phyloP scores from a whole-genome alignment of 2,329 filamentous ascomycete species.

The Aspergillus clavatus region DNA sequence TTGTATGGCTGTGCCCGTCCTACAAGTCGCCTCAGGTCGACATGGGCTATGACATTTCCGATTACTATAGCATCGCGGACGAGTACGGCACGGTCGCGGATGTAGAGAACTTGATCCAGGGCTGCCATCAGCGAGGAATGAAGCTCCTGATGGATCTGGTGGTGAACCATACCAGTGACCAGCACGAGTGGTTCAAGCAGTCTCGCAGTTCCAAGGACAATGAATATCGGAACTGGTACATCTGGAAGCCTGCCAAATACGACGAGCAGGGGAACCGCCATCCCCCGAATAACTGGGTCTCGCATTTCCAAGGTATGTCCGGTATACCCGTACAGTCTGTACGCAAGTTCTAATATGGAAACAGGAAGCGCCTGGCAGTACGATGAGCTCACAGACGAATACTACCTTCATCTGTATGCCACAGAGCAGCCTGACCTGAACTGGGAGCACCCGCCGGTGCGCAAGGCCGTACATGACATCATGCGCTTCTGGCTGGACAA shows the following conservation, averaged over 20 bases:
- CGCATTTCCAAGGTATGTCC: slow-evolving; percentile 34
- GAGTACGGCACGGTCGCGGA: slow-evolving; percentile 64
- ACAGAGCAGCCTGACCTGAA: slow-evolving; percentile 79
- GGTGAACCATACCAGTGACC: slow-evolving; percentile 70
- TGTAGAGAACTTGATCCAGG: slow-evolving; percentile 58
- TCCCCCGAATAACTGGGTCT: slow-evolving; percentile 71
- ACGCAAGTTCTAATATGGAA: background rate
- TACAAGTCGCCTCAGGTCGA: slow-evolving; percentile 52
- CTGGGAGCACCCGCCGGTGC: slow-evolving; percentile 67
- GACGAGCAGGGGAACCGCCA: slow-evolving; percentile 54
- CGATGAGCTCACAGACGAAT: slow-evolving; percentile 67
- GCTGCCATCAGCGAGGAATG: slow-evolving; percentile 60
- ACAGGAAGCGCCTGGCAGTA: slow-evolving; percentile 50
- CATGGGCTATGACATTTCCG: slow-evolving; percentile 52
- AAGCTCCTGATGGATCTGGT: slow-evolving; percentile 70
- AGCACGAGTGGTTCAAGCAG: slow-evolving; percentile 68
- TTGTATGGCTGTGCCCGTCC: slow-evolving; percentile 53
- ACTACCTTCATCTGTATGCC: slow-evolving; percentile 72
- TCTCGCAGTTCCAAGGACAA: slow-evolving; percentile 58
- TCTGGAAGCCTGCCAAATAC: slow-evolving; percentile 51
- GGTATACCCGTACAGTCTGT: no score
- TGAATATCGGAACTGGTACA: slow-evolving; percentile 66
- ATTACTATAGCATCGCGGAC: slow-evolving; percentile 62
- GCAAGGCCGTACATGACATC: slow-evolving; percentile 65
- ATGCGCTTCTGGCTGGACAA: slow-evolving; percentile 76